Conservation (phyloP, 176 grass and related monocot species). For the Aegilops tauschii region DNA sequence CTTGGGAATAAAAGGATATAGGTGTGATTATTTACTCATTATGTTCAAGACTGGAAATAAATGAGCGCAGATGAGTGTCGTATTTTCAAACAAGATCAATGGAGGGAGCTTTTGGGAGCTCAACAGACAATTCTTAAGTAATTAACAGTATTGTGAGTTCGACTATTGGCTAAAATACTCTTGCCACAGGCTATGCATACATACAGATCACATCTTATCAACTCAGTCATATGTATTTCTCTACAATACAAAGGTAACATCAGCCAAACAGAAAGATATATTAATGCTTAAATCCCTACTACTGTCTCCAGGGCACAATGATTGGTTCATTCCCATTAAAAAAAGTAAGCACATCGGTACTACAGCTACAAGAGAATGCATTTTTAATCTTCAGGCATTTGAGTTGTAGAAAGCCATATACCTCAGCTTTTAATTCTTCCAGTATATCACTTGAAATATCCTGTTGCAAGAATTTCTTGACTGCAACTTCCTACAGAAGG, state of each 20-base stretch:
- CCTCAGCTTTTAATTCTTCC: conserved; percentile 96
- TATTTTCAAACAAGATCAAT: neutral
- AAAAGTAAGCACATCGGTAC: conserved; percentile 23
- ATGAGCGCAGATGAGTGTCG: neutral
- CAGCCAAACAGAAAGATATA: conserved; percentile 12
- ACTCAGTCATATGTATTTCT: conserved; percentile 4
- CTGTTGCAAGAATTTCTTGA: conserved; percentile 99
- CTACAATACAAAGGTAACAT: conserved; percentile 22
- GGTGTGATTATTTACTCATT: neutral
- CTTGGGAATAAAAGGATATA: neutral
- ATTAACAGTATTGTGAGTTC: conserved; percentile 2
- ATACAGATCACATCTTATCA: conserved; percentile 5
- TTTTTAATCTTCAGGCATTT: neutral
- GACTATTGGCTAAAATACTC: neutral
- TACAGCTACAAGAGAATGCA: neutral
- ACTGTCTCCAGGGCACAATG: conserved; percentile 13
- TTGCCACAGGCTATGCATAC: neutral
- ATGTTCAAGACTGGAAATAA: neutral
- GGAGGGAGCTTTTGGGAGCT: neutral
- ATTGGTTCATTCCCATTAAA: conserved; percentile 6
- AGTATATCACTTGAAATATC: conserved; percentile 95
- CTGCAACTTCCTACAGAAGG: conserved; percentile 77
- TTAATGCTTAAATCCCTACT: neutral
- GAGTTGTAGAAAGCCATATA: conserved; percentile 38
- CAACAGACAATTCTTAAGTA: conserved; percentile 10